Percentiles rank a stretch among this genome's conserved stretches.
Conservation (phyloP, 2,329 filamentous ascomycete species). For the Albifimbria verrucaria region DNA sequence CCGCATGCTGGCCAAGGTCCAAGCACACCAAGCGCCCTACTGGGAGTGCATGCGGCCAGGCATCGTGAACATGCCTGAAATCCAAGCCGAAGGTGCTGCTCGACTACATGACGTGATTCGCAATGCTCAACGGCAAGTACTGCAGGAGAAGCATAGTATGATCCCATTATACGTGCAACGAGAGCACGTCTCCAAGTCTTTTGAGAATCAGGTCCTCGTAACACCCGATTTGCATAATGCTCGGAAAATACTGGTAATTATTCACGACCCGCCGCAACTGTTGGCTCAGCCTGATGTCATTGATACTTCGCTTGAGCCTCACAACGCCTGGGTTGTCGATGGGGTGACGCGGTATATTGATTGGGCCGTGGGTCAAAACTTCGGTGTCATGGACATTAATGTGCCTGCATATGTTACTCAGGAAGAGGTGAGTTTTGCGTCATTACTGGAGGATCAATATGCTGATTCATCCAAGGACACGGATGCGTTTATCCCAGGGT, state of each 20-base stretch:
- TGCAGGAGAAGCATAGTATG: constrained; percentile 75
- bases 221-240: constrained; percentile 67
- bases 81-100: constrained; percentile 51
- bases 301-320: constrained; percentile 72
- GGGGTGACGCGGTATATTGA: constrained; percentile 75
- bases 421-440: constrained; percentile 46
- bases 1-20: constrained; percentile 54
- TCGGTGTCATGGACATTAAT: constrained; percentile 88
- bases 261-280: constrained; percentile 84
- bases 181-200: constrained; percentile 68
- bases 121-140: constrained; percentile 66
- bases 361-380: constrained; percentile 74
- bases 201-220: constrained; percentile 81
- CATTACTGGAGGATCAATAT: background rate
- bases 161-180: constrained; percentile 76
- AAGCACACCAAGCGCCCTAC: constrained; percentile 62
- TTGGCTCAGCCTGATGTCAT: constrained; percentile 63
- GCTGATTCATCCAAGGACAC: constrained; percentile 36
- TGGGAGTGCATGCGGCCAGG: constrained; percentile 86
- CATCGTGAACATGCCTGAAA: constrained; percentile 50
- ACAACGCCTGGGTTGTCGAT: constrained; percentile 89
- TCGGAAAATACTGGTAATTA: constrained; percentile 73
- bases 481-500: constrained; percentile 42
- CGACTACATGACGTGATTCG: constrained; percentile 79
- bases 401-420: constrained; percentile 74